Conservation (phyloP, 192 early-diverging fungal species). For the Linnemannia zychae region DNA sequence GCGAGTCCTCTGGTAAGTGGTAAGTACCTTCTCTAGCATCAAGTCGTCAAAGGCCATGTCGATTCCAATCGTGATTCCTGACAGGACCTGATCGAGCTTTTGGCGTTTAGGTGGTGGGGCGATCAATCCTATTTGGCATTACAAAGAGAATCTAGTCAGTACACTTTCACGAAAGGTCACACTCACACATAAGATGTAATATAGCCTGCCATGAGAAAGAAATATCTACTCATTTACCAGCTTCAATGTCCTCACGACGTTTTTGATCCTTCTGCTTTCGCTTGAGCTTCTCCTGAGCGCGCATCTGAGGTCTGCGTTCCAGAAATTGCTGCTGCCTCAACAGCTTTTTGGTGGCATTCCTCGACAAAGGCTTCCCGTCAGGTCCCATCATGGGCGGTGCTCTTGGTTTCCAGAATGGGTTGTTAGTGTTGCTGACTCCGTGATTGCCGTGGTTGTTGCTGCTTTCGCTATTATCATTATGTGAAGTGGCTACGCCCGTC, state of each 20-base stretch:
- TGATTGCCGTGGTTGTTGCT: background rate
- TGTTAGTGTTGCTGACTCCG: conserved; percentile 6
- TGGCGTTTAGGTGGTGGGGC: conserved; percentile 57
- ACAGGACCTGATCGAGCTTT: conserved; percentile 63
- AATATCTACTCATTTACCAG: conserved; percentile 31
- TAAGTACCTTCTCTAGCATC: conserved; percentile 78
- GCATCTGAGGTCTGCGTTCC: conserved; percentile 56
- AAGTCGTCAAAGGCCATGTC: conserved; percentile 85
- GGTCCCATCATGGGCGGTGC: conserved; percentile 47
- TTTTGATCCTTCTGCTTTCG: conserved; percentile 64
- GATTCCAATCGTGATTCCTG: conserved; percentile 74
- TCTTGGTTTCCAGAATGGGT: conserved; percentile 54
- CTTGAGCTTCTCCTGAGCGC: conserved; percentile 61
- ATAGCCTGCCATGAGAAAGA: too few relatives aligned
- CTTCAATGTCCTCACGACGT: conserved; percentile 63
- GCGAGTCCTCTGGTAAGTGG: background rate
- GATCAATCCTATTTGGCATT: conserved; percentile 26
- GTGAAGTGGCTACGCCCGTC: background rate
- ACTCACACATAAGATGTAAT: background rate
- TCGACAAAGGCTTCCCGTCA: conserved; percentile 64
- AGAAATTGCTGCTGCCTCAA: conserved; percentile 75
- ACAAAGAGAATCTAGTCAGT: background rate
- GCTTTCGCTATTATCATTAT: background rate
- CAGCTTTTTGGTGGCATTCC: conserved; percentile 81
- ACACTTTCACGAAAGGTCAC: background rate